Base-by-base conservation (phyloP, 2,329 filamentous ascomycete species). In the Claviceps digitariae region DNA sequence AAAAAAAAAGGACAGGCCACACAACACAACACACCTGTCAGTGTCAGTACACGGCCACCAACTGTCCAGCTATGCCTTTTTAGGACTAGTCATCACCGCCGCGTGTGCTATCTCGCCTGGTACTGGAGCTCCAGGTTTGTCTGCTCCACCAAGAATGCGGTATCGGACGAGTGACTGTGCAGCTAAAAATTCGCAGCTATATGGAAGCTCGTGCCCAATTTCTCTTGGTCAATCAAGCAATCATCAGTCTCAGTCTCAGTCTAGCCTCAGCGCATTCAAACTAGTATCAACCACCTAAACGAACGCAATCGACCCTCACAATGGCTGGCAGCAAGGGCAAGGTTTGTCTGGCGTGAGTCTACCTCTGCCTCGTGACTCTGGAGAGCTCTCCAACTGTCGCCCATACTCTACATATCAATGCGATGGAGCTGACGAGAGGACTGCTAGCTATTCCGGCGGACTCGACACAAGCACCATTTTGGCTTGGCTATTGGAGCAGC, bases 381-480 rank as follows among this genome's bases (percentile, higher is more conserved):
- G 34, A 20, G n/a, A 21, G 34, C 48, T 25, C 15, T n/a, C 17
- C 17, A 41, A 13, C 34, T 20, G 23, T 40, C 21, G 7, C 23
- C 23, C 36, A 8, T 10, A 13, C 21, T n/a, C 5, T 21, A 20
- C 9, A 27, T 40, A 17, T 9, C 12, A 27, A 40, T 29, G 9
- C 29, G 23, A 9, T 50, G 8, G 17, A 29, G 48, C 48, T 50
- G 36, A 50, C 23, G 17, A 50, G 15, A n/a, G 17, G 6, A 27
- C 48, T 7, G 20, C 7, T 29, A 50, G 48, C 49, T 52, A 52
- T 43, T 52, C 50, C 23, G 50, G 50, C 43, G 70, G 70, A 49
- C 66, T 73, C 20, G 70, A 73, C 56, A 73, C 71, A 51, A 68
- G 64, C 27, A 68, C 65, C 6, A 74, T 74, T 54, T 61, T 72